Percentiles rank a stretch among this genome's conserved stretches.
These are phyloP conservation scores for Trichophaea hybrida DNA, from an alignment of 2,329 filamentous ascomycete species.

Conservation along the genomic window DNA sequence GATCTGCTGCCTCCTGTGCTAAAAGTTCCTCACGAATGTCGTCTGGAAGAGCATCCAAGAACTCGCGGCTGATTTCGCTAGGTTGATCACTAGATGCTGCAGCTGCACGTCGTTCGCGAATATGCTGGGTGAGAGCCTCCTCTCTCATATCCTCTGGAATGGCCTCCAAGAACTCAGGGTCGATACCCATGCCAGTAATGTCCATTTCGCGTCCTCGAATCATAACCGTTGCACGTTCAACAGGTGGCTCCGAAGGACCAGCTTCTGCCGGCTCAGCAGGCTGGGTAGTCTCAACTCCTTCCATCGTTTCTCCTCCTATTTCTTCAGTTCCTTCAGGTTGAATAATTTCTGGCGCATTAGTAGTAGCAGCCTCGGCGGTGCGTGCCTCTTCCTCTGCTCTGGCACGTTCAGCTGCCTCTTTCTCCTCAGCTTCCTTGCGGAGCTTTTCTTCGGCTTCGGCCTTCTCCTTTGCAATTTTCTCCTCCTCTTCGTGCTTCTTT, in stretches of 20 bases:
- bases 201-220: constrained; percentile 80
- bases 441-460: constrained; percentile 57
- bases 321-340: constrained; percentile 24
- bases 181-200: constrained; percentile 87
- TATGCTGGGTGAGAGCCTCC: constrained; percentile 84
- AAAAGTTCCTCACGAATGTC: constrained; percentile 84
- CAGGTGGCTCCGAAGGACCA: constrained; percentile 36
- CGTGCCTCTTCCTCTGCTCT: constrained; percentile 38
- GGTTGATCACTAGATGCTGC: constrained; percentile 60
- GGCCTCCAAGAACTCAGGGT: constrained; percentile 87
- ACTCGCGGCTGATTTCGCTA: constrained; percentile 79
- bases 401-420: constrained; percentile 44
- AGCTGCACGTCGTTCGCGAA: constrained; percentile 68
- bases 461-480: constrained; percentile 50
- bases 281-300: constrained; percentile 47
- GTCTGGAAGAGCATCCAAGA: constrained; percentile 78
- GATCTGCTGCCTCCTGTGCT: constrained; percentile 77
- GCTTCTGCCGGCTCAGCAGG: constrained; percentile 31
- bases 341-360: constrained; percentile 34
- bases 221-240: constrained; percentile 56
- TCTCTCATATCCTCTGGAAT: constrained; percentile 93
- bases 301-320: constrained; percentile 44
- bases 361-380: constrained; percentile 35
- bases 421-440: constrained; percentile 44
- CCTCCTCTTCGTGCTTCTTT: constrained; percentile 57